Conservation (phyloP, 495 filamentous ascomycete genomes). For the Barbatosphaeria neglecta region DNA sequence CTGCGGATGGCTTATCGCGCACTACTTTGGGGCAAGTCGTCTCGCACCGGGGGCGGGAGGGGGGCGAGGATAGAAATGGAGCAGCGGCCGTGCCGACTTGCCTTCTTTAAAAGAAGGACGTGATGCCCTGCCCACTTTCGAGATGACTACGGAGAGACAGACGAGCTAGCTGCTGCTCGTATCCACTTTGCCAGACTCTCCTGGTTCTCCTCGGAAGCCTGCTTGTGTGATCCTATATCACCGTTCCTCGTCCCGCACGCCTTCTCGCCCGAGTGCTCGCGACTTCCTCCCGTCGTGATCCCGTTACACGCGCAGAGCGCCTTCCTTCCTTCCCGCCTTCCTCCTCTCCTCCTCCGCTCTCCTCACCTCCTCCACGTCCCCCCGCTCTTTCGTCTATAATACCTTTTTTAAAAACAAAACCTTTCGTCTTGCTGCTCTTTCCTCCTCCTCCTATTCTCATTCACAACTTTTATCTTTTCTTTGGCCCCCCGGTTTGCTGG, state of each 20-base stretch:
- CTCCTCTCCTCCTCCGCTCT: not conserved
- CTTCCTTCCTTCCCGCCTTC: not conserved
- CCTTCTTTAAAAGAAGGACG: not conserved
- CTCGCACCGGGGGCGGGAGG: not conserved
- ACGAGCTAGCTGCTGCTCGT: not conserved
- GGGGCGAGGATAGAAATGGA: too few species aligned
- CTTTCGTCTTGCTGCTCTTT: not conserved
- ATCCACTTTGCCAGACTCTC: not conserved
- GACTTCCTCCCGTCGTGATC: not conserved
- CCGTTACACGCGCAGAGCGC: not conserved
- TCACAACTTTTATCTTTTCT: not conserved
- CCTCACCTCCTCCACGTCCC: not conserved
- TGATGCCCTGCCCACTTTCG: not conserved
- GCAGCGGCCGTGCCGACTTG: not conserved
- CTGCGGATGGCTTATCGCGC: not conserved
- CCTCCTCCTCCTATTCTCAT: not conserved
- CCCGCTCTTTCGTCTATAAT: not conserved
- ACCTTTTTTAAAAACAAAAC: too few species aligned
- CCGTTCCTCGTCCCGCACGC: not conserved
- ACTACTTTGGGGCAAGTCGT: not conserved
- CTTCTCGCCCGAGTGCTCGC: not conserved
- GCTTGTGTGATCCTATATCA: not conserved
- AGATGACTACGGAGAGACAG: too few species aligned
- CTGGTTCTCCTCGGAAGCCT: conserved; percentile 2
- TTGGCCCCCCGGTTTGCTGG: not conserved